phyloP scores from a whole-genome alignment of 2,329 filamentous ascomycete species.

The Botryotinia calthae region DNA sequence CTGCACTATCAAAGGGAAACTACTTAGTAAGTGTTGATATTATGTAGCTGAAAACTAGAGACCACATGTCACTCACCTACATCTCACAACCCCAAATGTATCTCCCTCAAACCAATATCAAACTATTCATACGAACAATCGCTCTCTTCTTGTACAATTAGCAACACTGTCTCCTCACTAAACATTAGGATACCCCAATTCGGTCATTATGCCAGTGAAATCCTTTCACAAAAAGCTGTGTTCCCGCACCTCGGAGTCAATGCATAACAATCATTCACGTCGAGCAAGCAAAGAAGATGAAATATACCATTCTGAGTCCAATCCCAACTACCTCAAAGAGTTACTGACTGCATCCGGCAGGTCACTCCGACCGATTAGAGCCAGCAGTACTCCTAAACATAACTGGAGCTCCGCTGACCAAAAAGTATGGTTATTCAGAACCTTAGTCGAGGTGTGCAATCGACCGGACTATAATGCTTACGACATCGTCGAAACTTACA shows the following conservation, averaged over 20 bases:
- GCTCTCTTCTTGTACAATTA: background rate
- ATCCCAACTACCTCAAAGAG: background rate
- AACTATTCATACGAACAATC: background rate
- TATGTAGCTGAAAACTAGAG: background rate
- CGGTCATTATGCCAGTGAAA: background rate
- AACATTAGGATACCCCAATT: background rate
- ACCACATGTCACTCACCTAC: background rate
- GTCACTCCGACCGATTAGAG: background rate
- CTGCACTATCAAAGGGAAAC: background rate
- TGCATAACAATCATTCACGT: background rate
- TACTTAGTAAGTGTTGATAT: background rate
- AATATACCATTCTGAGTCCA: background rate
- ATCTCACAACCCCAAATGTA: background rate
- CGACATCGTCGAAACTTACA: background rate
- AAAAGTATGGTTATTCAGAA: background rate
- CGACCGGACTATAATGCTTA: slow-evolving; percentile 8
- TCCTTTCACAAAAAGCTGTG: background rate
- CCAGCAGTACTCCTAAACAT: background rate
- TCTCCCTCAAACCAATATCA: background rate
- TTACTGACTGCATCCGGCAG: background rate
- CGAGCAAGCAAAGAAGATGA: background rate
- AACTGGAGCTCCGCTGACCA: background rate
- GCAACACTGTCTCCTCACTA: background rate
- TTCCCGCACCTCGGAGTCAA: background rate
- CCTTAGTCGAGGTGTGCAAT: background rate